Evolutionary conservation across 768 basidiomycete genomes (phyloP), one percentile per base, ranked within the genome.

Genomic region (Amanita pseudoporphyria): DNA sequence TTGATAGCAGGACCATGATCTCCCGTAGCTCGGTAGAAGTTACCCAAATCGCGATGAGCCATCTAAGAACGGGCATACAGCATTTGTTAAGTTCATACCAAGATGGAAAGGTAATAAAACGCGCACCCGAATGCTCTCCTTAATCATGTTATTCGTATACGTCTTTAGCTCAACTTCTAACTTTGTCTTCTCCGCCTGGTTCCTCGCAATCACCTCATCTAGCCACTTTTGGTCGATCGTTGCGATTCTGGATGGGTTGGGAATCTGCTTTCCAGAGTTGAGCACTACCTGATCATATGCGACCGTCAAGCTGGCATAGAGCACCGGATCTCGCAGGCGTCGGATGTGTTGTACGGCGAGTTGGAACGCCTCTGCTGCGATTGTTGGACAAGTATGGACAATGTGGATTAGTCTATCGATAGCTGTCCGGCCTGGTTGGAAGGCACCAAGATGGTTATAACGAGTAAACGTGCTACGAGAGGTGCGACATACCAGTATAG

Each of bases 71-170:
- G 9, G 16, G 35, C n/a, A 33, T 18, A 30, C n/a, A 41, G 39
- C 10, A 41, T 30, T n/a, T 28, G 33, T 22, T 12, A 13, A 24
- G 31, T 33, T n/a, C 16, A 43, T 19, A 30, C 43, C 24, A 30
- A 14, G n/a, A 51, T 32, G 52, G 26, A n/a, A 19, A 40, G 0
- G 33, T 33, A 18, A 41, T 28, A 22, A 41, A 36, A 41, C 28
- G 70, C 76, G 61, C 62, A 95, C 92, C 59, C 95, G 73, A 57
- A 96, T 94, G 73, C 89, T 93, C 75, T 98, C 95, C 67, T 96
- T 98, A 73, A 98, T 96, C 83, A 97, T 85, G 63, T 96, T 98
- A 58, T 88, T 93, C 55, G 82, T 76, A 61, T 97, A 97, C 9
- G 86, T 89, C 77, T 92, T 94, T 60, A 97, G 71, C 63, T 98